These are phyloP conservation scores for Thielaviopsis populi DNA, from an alignment of 2,329 filamentous ascomycete genomes.

Conservation along the genomic window DNA sequence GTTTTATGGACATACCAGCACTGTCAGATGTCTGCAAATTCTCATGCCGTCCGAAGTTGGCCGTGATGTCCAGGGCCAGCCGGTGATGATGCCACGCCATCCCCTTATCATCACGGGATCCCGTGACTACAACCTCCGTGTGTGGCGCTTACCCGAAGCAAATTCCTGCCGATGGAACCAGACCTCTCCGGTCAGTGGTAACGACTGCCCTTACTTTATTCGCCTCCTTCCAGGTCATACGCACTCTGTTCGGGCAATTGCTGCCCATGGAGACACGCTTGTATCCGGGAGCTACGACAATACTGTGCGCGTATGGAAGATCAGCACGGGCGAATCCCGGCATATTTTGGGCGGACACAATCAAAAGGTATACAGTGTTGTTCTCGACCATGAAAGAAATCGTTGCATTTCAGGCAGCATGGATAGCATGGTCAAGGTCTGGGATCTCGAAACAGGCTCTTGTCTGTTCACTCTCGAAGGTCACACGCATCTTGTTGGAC, in stretches of 20 bases:
- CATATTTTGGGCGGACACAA: conserved; percentile 75
- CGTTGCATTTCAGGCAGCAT: conserved; percentile 96
- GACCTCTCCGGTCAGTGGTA: conserved; percentile 51
- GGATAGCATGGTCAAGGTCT: conserved; percentile 96
- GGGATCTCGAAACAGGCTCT: conserved; percentile 76
- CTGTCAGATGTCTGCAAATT: conserved; percentile 89
- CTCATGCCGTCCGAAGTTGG: conserved; percentile 72
- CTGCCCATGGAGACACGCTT: conserved; percentile 86
- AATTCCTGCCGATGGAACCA: conserved; percentile 67
- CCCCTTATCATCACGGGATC: conserved; percentile 96
- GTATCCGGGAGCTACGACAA: conserved; percentile 95
- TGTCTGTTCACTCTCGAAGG: conserved; percentile 85
- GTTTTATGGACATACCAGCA: conserved; percentile 95
- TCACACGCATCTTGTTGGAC: conserved; percentile 78
- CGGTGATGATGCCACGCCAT: conserved; percentile 83
- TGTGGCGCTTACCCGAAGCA: conserved; percentile 82
- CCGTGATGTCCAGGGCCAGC: conserved; percentile 51
- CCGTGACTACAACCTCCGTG: conserved; percentile 79
- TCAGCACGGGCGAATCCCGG: conserved; percentile 80
- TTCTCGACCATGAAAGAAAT: conserved; percentile 79
- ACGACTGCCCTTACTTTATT: conserved; percentile 83
- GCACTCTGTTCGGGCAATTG: conserved; percentile 91
- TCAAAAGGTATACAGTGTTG: conserved; percentile 94
- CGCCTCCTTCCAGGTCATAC: conserved; percentile 72
- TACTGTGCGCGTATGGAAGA: conserved; percentile 90